phyloP scores from a whole-genome alignment of 805 yeast genomes.

The Saccharomycopsis olivae region DNA sequence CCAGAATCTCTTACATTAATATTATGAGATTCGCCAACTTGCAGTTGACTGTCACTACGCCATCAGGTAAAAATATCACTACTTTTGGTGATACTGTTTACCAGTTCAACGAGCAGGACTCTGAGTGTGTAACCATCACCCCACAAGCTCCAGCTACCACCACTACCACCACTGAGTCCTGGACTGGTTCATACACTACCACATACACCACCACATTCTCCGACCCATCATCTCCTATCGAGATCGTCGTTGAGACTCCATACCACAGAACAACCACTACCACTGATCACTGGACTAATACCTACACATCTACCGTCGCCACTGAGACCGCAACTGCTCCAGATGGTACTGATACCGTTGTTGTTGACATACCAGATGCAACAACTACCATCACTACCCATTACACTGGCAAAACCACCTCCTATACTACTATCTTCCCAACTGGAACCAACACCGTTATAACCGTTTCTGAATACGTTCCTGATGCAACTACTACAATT shows the following conservation, averaged over 20 bases:
- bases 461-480: slow-evolving; percentile 1
- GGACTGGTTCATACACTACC: slow-evolving; percentile 9
- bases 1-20: slow-evolving; percentile 23
- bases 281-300: slow-evolving; percentile 4
- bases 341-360: neutral
- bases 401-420: slow-evolving; percentile 1
- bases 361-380: slow-evolving; percentile 1
- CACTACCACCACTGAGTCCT: slow-evolving; percentile 7
- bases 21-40: slow-evolving; percentile 19
- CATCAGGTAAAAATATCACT: slow-evolving; percentile 16
- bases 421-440: slow-evolving; percentile 2
- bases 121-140: neutral
- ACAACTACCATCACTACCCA: slow-evolving; percentile 5
- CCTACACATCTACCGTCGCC: too few relatives aligned
- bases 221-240: slow-evolving; percentile 6
- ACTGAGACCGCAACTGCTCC: too few relatives aligned
- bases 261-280: slow-evolving; percentile 4
- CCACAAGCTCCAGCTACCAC: neutral
- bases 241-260: neutral
- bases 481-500: slow-evolving; percentile 3
- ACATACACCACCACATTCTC: slow-evolving; percentile 4
- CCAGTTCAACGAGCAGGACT: slow-evolving; percentile 2
- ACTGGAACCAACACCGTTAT: slow-evolving; percentile 1
- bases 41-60: slow-evolving; percentile 18
- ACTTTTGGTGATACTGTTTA: slow-evolving; percentile 4